Conservation (phyloP, 2,329 filamentous ascomycete genomes). For the Fusarium dimerum region DNA sequence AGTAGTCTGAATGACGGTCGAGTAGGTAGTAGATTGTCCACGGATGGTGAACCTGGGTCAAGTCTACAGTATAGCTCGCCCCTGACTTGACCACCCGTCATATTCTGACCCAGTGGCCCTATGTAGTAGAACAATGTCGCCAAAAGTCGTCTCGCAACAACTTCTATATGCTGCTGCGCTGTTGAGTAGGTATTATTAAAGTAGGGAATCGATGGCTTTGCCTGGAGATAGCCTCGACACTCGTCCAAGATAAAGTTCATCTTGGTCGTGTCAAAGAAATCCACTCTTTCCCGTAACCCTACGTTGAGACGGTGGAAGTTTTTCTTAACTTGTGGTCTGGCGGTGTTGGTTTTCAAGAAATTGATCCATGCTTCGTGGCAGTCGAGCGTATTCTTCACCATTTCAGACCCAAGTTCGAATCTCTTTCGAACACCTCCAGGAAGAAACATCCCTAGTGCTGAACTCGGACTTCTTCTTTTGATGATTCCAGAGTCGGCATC, state of each 20-base stretch:
- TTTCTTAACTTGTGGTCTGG: not conserved
- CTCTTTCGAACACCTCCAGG: not conserved
- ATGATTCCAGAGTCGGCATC: not conserved
- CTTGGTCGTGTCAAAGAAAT: constrained; percentile 5
- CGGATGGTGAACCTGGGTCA: too few relatives aligned
- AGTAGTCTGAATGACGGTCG: too few relatives aligned
- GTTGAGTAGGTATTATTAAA: not conserved
- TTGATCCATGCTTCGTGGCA: constrained; percentile 8
- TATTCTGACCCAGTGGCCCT: too few relatives aligned
- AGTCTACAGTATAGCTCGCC: too few relatives aligned
- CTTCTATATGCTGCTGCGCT: not conserved
- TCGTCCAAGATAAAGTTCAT: constrained; percentile 1
- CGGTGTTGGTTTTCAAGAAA: not conserved
- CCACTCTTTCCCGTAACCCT: not conserved
- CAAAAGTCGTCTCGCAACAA: constrained; percentile 6
- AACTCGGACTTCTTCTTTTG: not conserved
- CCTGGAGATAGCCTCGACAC: not conserved
- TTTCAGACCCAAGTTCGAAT: constrained; percentile 1
- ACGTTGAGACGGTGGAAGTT: constrained; percentile 11
- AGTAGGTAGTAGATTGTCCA: too few relatives aligned
- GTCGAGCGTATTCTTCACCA: constrained; percentile 1
- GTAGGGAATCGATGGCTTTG: not conserved
- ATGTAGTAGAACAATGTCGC: constrained; percentile 12
- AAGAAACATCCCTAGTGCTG: not conserved
- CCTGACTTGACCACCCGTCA: too few relatives aligned